Evolutionary conservation across 1,284 basidiomycete species (phyloP), one percentile per base, ranked within the genome.

Genomic region (Anthracocystis setariae): DNA sequence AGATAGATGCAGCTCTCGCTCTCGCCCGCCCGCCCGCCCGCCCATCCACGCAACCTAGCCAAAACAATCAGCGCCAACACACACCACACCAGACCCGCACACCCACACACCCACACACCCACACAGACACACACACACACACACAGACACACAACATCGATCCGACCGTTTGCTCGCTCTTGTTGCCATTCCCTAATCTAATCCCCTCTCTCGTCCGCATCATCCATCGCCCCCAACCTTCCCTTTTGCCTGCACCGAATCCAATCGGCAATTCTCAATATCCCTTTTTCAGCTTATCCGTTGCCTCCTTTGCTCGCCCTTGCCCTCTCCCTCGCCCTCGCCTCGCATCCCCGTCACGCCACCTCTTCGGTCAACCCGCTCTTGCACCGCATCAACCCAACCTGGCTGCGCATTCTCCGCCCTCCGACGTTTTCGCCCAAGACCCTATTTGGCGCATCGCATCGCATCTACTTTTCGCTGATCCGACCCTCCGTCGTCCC

Each of bases 131-230:
- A 23, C 24, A 44, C 43, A 52, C 61, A 57, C 35, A 56, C 8
- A 8, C 8, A 53, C 61, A 58, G 25, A 32, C 37, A 18, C 48
- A 50, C 50, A 66, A 66, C 63, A 59, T 59, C 63, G 63, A 66
- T 55, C 63, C 63, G 63, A 66, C 63, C 56, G 52, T 40, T 39
- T 10, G 9, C 17, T 8, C 18, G 3, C 40, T 3, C 12, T 37
- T 8, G 8, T 25, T 37, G 32, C 33, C 46, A 48, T 38, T 20
- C 35, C 33, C 20, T 27, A 23, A 21, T 43, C 47, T 29, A 29
- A 29, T 29, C 29, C 29, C 29, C 29, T 29, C 35, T 37, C 35
- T 37, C 35, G 35, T 37, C 35, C 35, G 35, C 35, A 37, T 37
- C 35, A 37, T 37, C 35, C 35, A 29, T n/a, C n/a, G n/a, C n/a